Conservation (phyloP, 73 alveolate species). For the Breviolum minutum region DNA sequence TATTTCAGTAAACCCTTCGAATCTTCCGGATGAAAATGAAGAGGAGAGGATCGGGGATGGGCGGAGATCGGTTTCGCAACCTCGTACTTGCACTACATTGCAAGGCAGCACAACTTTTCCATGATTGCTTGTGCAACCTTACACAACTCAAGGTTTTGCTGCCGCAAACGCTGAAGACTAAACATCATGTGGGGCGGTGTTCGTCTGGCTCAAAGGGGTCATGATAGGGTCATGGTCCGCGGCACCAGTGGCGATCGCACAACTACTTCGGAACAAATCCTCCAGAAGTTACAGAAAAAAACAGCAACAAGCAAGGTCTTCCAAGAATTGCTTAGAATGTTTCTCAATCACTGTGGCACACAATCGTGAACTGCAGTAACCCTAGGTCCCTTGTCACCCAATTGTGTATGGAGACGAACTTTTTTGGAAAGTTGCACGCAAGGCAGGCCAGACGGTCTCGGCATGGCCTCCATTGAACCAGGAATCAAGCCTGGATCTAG, state of each 20-base stretch:
- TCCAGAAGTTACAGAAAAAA: neutral
- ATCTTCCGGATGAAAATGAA: too few species aligned
- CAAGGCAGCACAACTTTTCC: too few species aligned
- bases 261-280: neutral
- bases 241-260: neutral
- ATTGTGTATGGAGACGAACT: neutral
- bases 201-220: too few species aligned
- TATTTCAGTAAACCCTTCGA: too few species aligned
- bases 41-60: too few species aligned
- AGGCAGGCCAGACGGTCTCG: slow-evolving; percentile 23
- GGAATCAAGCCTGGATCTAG: neutral
- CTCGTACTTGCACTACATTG: too few species aligned
- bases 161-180: too few species aligned
- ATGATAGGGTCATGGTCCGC: neutral
- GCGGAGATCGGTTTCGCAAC: too few species aligned
- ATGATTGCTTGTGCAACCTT: too few species aligned
- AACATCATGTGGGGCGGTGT: too few species aligned
- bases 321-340: neutral
- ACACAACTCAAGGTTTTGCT: too few species aligned
- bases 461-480: neutral
- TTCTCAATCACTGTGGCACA: neutral
- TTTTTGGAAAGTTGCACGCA: neutral
- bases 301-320: neutral
- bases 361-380: neutral
- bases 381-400: neutral